Evolutionary conservation across 441 rosid genomes (phyloP).

Genomic region (Gossypium davidsonii): DNA sequence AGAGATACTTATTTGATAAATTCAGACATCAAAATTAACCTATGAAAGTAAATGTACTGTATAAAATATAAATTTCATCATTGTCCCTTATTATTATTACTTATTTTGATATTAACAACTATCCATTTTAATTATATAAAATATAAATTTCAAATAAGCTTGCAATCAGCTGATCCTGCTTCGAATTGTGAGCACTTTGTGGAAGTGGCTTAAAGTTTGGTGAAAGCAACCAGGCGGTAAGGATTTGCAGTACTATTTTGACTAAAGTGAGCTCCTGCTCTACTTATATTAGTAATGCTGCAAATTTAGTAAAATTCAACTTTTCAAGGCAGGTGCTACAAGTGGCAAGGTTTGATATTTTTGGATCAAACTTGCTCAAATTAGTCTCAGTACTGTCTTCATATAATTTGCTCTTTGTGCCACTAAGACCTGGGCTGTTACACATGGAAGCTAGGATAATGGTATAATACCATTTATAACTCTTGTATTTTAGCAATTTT

Average conservation of each 20-base stretch:
- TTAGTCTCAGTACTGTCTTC: background rate
- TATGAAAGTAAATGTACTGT: no score
- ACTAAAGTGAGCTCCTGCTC: background rate
- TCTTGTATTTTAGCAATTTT: no score
- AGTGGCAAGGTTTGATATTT: background rate
- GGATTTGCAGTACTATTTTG: background rate
- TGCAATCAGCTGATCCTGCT: background rate
- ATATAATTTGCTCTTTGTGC: background rate
- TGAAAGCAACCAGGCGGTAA: background rate
- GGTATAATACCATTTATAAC: background rate
- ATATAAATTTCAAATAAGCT: background rate
- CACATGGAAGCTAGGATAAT: background rate
- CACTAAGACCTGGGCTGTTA: no score
- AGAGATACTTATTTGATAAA: background rate
- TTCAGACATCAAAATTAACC: background rate
- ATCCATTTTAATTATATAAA: no score
- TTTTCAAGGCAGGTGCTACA: background rate
- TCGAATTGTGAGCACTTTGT: conserved; percentile 19
- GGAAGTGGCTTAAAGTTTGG: background rate
- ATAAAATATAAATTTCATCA: no score
- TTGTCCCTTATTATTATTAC: background rate
- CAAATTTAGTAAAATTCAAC: conserved; percentile 11
- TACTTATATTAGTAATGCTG: background rate
- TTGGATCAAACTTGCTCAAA: background rate
- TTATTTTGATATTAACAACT: no score